These are phyloP conservation scores for Albatrellus ellisii DNA, from an alignment of 768 basidiomycete genomes.

Conservation along the genomic window DNA sequence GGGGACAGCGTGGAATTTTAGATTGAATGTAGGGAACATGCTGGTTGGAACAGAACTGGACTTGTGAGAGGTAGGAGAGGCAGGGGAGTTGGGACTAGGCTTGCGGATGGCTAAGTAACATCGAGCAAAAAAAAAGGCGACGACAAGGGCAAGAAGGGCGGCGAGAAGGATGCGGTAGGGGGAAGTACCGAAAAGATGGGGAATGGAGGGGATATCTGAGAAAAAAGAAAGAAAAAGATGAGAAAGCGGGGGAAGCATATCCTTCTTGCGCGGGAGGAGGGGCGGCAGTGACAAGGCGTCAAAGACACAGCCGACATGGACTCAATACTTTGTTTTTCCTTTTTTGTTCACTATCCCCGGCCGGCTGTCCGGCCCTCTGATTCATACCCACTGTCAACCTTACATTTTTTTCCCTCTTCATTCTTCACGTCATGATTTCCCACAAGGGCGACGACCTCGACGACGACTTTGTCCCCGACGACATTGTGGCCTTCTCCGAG, in stretches of 20 bases:
- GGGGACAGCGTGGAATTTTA: constrained; percentile 5
- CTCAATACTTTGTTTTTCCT: neutral
- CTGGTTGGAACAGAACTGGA: neutral
- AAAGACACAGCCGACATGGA: neutral
- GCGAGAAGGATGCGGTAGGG: neutral
- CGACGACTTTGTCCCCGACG: constrained; percentile 68
- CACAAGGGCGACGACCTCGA: constrained; percentile 67
- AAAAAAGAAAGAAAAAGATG: neutral
- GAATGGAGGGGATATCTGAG: neutral
- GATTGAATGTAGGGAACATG: constrained; percentile 9
- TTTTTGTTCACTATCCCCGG: neutral
- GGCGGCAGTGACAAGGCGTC: too few relatives aligned
- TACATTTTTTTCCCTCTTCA: neutral
- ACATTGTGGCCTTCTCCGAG: constrained; percentile 48
- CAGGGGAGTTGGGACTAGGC: neutral
- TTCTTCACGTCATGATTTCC: constrained; percentile 19
- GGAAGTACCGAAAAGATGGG: neutral
- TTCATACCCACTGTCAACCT: neutral
- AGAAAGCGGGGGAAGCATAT: neutral
- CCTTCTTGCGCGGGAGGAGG: too few relatives aligned
- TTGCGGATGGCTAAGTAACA: constrained; percentile 8
- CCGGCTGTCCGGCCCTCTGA: constrained; percentile 1
- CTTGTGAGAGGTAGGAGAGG: neutral
- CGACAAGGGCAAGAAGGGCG: neutral
- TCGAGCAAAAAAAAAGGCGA: neutral